Conservation (phyloP, 768 basidiomycete genomes). For the Collybia sordida region DNA sequence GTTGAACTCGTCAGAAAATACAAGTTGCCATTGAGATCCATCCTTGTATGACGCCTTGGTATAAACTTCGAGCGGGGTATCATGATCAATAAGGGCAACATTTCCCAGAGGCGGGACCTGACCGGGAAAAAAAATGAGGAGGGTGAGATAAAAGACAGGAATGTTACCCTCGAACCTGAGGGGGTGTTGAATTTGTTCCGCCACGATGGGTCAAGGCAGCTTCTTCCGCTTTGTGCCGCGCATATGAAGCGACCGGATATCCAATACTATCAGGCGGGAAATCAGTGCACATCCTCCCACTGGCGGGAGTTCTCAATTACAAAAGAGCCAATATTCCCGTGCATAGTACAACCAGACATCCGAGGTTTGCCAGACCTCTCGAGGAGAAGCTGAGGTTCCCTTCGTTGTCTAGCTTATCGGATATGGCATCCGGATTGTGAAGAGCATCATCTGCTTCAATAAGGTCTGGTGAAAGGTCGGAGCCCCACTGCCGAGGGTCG, state of each 20-base stretch:
- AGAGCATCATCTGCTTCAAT: conserved; percentile 71
- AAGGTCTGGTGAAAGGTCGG: conserved; percentile 50
- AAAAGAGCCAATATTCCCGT: conserved; percentile 52
- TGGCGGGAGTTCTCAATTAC: conserved; percentile 35
- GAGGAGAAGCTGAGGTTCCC: conserved; percentile 48
- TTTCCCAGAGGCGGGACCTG: conserved; percentile 68
- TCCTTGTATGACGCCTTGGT: conserved; percentile 56
- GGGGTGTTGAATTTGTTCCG: conserved; percentile 60
- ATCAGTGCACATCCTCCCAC: background rate
- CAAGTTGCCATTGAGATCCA: conserved; percentile 53
- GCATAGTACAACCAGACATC: conserved; percentile 62
- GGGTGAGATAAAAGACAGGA: conserved; percentile 20
- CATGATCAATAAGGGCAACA: conserved; percentile 55
- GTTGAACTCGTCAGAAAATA: conserved; percentile 85
- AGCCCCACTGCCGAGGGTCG: conserved; percentile 69
- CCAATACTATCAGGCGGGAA: conserved; percentile 31
- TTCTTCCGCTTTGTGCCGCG: background rate
- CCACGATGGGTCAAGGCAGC: conserved; percentile 31
- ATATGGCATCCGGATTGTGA: conserved; percentile 57
- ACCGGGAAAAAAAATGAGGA: background rate
- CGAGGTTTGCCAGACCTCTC: conserved; percentile 70
- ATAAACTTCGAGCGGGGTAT: conserved; percentile 59
- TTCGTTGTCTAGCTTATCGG: conserved; percentile 23
- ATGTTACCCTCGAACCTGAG: conserved; percentile 48
- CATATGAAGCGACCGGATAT: conserved; percentile 43